A percentile compares a stretch with the other conserved stretches of the same genome.
phyloP scores from a whole-genome alignment of 179 eudicot species.

The Drosera spatulata region DNA sequence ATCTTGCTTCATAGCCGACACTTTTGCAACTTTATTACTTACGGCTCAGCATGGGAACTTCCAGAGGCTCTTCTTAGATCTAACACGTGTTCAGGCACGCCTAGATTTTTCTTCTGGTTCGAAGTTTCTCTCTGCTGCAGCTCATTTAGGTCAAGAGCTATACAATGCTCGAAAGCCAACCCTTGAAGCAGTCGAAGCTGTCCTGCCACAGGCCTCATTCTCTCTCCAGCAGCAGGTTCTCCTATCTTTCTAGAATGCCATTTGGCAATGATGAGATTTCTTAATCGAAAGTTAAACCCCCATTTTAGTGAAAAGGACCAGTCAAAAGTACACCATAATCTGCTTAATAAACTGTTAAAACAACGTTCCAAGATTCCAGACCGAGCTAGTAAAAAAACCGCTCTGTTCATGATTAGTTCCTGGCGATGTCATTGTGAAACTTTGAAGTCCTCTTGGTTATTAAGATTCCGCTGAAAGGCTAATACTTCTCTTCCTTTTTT shows the following conservation, averaged over 20 bases:
- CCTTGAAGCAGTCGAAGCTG: constrained; percentile 44
- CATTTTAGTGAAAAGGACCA: too few species aligned
- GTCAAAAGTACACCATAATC: too few species aligned
- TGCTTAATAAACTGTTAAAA: too few species aligned
- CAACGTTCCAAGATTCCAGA: too few species aligned
- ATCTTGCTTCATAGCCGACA: constrained; percentile 45
- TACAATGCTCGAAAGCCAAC: constrained; percentile 39
- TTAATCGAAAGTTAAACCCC: too few species aligned
- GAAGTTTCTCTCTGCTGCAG: constrained; percentile 53
- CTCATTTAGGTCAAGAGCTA: constrained; percentile 42
- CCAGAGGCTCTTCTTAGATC: constrained; percentile 59
- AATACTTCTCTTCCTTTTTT: not conserved
- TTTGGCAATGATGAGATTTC: not conserved
- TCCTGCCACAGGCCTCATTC: constrained; percentile 48
- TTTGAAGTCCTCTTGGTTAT: not conserved
- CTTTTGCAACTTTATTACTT: constrained; percentile 49
- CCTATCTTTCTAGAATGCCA: not conserved
- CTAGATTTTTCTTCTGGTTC: constrained; percentile 74
- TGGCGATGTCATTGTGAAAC: not conserved
- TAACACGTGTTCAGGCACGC: constrained; percentile 49
- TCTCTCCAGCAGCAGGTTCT: constrained; percentile 92
- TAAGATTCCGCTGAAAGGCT: not conserved
- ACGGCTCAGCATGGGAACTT: constrained; percentile 82
- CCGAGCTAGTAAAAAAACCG: too few species aligned
- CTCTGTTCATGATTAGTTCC: too few species aligned